Base-by-base conservation (phyloP, 805 yeast species). In the Yarrowia sp. region DNA sequence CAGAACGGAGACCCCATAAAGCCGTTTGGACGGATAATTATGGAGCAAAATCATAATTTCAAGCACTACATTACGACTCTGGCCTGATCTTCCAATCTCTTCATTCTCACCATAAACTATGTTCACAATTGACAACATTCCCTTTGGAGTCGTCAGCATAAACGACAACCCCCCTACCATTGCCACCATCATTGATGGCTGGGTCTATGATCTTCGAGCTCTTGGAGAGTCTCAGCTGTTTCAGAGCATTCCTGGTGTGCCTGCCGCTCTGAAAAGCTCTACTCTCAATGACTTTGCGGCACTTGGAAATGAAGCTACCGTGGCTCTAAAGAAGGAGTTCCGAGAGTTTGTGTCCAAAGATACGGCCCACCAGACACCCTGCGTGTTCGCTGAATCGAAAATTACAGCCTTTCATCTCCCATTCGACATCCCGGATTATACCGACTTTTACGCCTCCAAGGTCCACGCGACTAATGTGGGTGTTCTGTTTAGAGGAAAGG, bases 121-220 rank as follows among this genome's bases (percentile, higher is more conserved):
- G 69, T 79, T 79, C 49, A 69, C 75, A 9, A 60, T 73, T 42
- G 64, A 65, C 20, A 73, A 73, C 60, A 68, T 73, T 34, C 75
- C 75, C 3, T 73, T 73, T 42, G 75, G 75, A 2, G 58, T 73
- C 39, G 60, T 72, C 64, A 68, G 73, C 20, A 60, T 67, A 24
- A 61, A 36, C 13, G 52, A 50, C 20, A 38, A 52, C 24, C 39
- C 34, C 2, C 71, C 65, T 7, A 53, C 71, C 17, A 67, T 70
- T 10, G 74, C 74, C 7, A 69, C 70, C 19, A 69, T 68, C 12
- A 68, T 73, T 17, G 75, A 74, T n/a, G 69, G 68, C 47, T 44
- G 42, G 34, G 74, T 70, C 15, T 68, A 72, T n/a, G 73, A 72
- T 64, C 66, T 72, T 19, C 65, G 68, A 14, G 68, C 46, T n/a